These are phyloP conservation scores for Viola pubescens DNA, from an alignment of 441 rosid genomes.

Conservation along the genomic window DNA sequence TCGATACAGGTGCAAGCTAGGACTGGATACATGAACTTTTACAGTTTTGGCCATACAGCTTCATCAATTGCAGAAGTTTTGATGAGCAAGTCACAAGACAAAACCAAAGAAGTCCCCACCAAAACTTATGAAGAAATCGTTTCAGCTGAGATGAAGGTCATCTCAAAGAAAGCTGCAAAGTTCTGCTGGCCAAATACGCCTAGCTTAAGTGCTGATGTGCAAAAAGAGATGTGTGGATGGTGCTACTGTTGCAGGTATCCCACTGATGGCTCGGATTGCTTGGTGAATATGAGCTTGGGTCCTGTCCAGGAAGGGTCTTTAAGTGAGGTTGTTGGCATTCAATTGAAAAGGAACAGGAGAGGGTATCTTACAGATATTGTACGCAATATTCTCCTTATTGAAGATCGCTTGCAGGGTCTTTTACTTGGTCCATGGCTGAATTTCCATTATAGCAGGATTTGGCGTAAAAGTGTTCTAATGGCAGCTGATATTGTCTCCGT, in stretches of 20 bases:
- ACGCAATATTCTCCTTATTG: constrained; percentile 51
- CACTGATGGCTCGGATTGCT: constrained; percentile 52
- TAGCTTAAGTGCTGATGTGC: constrained; percentile 29
- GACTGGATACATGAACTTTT: constrained; percentile 55
- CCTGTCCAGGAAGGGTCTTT: constrained; percentile 33
- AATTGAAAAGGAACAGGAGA: constrained; percentile 27
- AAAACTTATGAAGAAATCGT: constrained; percentile 62
- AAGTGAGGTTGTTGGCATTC: constrained; percentile 35
- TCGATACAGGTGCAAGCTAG: constrained; percentile 23
- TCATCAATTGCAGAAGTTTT: constrained; percentile 61
- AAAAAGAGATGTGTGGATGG: constrained; percentile 95
- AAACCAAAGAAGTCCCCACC: constrained; percentile 26
- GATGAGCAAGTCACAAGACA: constrained; percentile 37
- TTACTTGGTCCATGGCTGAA: constrained; percentile 86
- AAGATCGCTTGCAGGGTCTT: constrained; percentile 76
- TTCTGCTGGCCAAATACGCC: constrained; percentile 56
- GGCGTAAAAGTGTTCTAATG: constrained; percentile 52
- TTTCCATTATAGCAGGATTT: constrained; percentile 49
- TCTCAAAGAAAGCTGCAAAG: constrained; percentile 51
- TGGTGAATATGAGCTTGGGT: constrained; percentile 53
- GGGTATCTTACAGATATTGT: constrained; percentile 52
- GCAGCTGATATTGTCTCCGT: constrained; percentile 46
- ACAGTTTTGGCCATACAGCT: constrained; percentile 69
- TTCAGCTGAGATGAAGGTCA: constrained; percentile 61
- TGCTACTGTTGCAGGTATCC: constrained; percentile 70